Base-by-base conservation (phyloP, 2,329 filamentous ascomycete species). In the Penicillium sumatraense region DNA sequence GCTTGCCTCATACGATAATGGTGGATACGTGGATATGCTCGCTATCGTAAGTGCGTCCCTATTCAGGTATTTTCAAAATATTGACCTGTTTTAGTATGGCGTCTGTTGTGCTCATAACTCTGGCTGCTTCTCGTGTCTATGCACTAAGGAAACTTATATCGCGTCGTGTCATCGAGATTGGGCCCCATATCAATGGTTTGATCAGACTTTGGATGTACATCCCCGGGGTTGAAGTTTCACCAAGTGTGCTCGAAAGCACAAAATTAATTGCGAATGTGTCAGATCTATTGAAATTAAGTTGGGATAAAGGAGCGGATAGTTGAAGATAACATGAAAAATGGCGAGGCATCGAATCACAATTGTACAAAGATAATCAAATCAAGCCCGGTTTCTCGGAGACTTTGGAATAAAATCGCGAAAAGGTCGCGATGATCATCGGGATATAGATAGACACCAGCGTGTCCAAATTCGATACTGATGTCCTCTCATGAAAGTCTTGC, bases 21-120 rank as follows among this genome's bases (percentile, higher is more conserved):
- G 75, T 83, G 1, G 81, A 83, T 59, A 81, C 80, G 0, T 83
- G 81, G 81, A 83, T 83, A 20, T 83, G 81, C 42, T 80, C 80
- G 0, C 60, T 83, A 0, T 82, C 80, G 80, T 82, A 68, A 50
- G 52, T 24, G 14, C 11, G 14, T 6, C 24, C 7, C 7, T 9
- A 4, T 26, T 29, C 3, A 11, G 10, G 5, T 20, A 26, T 16
- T 9, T 16, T n/a, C n/a, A 38, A 16, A 44, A 21, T n/a, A 42
- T 7, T 6, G 10, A 49, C 5, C 16, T 13, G 6, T 20, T 23
- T 14, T 16, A 80, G 79, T 0, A 81, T 81, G 79, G 77, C 79
- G 0, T 77, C 76, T 0, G 78, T 78, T 4, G 81, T 81, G 77
- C 73, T 81, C 5, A 74, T 81, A 1, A 68, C 81, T 1, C 71